Conservation (phyloP, 805 yeast genomes). For the Yarrowia alimentaria region DNA sequence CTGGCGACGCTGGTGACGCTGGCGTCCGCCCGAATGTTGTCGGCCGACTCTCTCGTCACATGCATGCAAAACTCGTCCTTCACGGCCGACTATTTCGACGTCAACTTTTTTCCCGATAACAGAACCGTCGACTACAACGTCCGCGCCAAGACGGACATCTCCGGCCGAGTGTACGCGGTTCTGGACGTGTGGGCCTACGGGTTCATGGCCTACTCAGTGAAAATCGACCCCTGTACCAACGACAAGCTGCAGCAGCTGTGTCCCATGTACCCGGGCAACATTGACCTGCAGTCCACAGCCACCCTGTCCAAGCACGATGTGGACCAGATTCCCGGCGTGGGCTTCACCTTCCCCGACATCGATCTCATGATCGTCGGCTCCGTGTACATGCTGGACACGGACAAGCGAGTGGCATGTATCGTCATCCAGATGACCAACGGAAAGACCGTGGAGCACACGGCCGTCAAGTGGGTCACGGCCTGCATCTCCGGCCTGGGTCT, state of each 20-base stretch:
- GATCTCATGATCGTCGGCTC: constrained; percentile 71
- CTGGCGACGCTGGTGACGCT: constrained; percentile 12
- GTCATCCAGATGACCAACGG: constrained; percentile 75
- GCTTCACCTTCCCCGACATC: constrained; percentile 81
- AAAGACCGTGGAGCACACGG: constrained; percentile 73
- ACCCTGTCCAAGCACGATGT: constrained; percentile 49
- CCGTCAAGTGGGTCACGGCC: constrained; percentile 93
- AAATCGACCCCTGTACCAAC: constrained; percentile 59
- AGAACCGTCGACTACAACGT: constrained; percentile 65
- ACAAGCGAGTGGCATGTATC: constrained; percentile 58
- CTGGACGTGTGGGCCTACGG: constrained; percentile 85
- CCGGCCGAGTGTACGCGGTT: constrained; percentile 65
- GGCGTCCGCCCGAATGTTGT: constrained; percentile 35
- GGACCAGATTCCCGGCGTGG: constrained; percentile 72
- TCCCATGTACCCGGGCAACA: constrained; percentile 78
- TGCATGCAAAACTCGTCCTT: constrained; percentile 78
- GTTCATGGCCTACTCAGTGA: constrained; percentile 58
- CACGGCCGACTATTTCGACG: constrained; percentile 71
- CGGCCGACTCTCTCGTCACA: constrained; percentile 77
- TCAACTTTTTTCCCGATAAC: constrained; percentile 70
- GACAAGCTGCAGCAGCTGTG: constrained; percentile 80
- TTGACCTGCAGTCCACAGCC: constrained; percentile 72
- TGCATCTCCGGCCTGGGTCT: constrained; percentile 86
- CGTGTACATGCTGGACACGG: constrained; percentile 44
- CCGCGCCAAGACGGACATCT: constrained; percentile 65